Conservation (phyloP, 805 yeast genomes). For the Torulaspora delbrueckii region DNA sequence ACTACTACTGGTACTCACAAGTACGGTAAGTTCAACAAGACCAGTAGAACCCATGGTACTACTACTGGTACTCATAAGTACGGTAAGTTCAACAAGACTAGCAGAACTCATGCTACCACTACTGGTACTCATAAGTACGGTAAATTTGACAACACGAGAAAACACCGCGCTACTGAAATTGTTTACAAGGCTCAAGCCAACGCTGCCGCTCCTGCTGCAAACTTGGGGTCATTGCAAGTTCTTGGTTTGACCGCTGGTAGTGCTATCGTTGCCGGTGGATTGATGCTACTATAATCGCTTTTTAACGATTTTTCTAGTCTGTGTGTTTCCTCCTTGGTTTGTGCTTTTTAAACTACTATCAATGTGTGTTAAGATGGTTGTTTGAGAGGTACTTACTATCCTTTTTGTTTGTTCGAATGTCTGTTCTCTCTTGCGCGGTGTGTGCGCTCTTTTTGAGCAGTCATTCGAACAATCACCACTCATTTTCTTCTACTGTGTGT, state of each 20-base stretch:
- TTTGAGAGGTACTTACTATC: background rate
- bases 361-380: constrained; percentile 4
- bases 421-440: constrained; percentile 7
- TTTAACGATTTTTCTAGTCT: background rate
- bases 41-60: constrained; percentile 40
- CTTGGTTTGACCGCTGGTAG: constrained; percentile 39
- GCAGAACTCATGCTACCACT: constrained; percentile 31
- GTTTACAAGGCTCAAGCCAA: constrained; percentile 25
- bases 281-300: constrained; percentile 39
- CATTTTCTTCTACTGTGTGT: constrained; percentile 5
- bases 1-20: constrained; percentile 50
- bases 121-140: constrained; percentile 58
- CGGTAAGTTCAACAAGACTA: constrained; percentile 47
- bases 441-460: constrained; percentile 7
- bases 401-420: background rate
- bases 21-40: constrained; percentile 50
- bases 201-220: constrained; percentile 22
- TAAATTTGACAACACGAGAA: constrained; percentile 42
- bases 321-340: constrained; percentile 4
- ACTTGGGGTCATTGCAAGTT: constrained; percentile 22
- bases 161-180: constrained; percentile 26
- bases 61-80: constrained; percentile 52
- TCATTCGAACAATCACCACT: background rate
- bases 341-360: background rate
- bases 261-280: constrained; percentile 48